Evolutionary conservation across 1,284 basidiomycete genomes (phyloP), one percentile per base, ranked within the genome.

Genomic region (Apiotrichum porosum): DNA sequence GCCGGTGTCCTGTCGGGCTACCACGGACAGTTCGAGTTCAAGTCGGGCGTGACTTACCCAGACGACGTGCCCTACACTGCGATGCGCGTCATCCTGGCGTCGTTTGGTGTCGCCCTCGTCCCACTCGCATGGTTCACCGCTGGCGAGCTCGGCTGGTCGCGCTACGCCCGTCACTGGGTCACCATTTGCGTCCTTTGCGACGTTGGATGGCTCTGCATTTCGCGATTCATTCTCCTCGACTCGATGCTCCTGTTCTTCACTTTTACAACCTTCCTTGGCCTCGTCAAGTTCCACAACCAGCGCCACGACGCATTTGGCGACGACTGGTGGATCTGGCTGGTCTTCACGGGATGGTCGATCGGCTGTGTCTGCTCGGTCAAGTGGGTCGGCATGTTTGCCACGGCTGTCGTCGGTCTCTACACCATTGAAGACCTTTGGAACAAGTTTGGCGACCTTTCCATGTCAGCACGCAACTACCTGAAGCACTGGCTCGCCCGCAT

Each of bases 211-310:
- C 76, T 97, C 44, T 87, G 85, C 64, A 98, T 97, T 68, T 95
- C 92, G 37, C 83, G 94, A 17, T 98, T 98, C 73, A 94, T 98
- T 74, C 82, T 98, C 44, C 80, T 98, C 65, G 94, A 98, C 71
- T 93, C 94, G 23, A 97, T 98, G 90, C 78, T 98, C 12, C 79
- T 98, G 37, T 95, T 93, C 80, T 98, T 98, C 77, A 98, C 94
- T 23, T 92, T 97, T 76, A 86, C 89, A 63, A 94, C 93, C 30
- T 87, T 94, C 54, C 93, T 95, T 72, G 92, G 87, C 69, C 78
- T 98, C 44, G 84, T 90, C 49, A 97, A 93, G 73, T 97, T 98
- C 75, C 91, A 97, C 71, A 94, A 94, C 68, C 86, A 95, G 73
- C 89, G 94, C 76, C 86, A 86, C 63, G 83, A 86, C 56, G 81